Base-by-base conservation (phyloP, 2,329 filamentous ascomycete genomes). In the Penicillium janthinellum region DNA sequence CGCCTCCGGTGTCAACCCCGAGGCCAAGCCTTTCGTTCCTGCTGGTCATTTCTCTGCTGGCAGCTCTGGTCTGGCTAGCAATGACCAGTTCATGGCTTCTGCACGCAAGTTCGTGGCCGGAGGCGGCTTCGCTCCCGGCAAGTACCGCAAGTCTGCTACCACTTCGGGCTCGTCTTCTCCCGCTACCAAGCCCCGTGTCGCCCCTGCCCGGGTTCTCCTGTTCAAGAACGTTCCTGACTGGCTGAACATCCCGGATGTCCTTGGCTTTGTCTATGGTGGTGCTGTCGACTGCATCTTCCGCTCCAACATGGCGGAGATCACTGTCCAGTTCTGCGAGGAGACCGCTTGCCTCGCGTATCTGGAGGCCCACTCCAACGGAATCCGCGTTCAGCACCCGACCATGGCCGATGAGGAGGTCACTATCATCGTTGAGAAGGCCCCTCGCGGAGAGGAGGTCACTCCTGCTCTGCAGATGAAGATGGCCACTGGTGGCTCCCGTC, bases 201-300 rank as follows among this genome's bases (percentile, higher is more conserved):
- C 11, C n/a, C 45, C 65, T 64, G 35, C 62, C 66, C 50, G 76
- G 34, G 73, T 69, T 3, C 63, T 78, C 25, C 63, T 77, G 10
- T 68, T 80, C 51, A 71, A 65, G 17, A 65, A 69, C n/a, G 68
- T 80, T n/a, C 78, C 78, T 1, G 54, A 64, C 3, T 72, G 72
- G 57, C 64, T 67, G 14, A 69, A 60, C 6, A 64, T 71, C 6
- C 66, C 68, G 34, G 72, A 77, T 47, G 64, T 79, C 11, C 64
- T 78, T 15, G 73, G 72, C 2, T 63, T 79, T 7, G 64, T 79
- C 8, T 72, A 77, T 45, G 77, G 77, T 14, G 78, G 77, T 10
- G 58, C 67, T 11, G 62, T 80, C 17, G 78, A 79, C 59, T 61
- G 60, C 25, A 67, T 78, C 38, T 67, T 61, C 48, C 54, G 72